Evolutionary conservation across 192 early-diverging fungal species (phyloP).

Genomic region (Backusella mclennaniae): DNA sequence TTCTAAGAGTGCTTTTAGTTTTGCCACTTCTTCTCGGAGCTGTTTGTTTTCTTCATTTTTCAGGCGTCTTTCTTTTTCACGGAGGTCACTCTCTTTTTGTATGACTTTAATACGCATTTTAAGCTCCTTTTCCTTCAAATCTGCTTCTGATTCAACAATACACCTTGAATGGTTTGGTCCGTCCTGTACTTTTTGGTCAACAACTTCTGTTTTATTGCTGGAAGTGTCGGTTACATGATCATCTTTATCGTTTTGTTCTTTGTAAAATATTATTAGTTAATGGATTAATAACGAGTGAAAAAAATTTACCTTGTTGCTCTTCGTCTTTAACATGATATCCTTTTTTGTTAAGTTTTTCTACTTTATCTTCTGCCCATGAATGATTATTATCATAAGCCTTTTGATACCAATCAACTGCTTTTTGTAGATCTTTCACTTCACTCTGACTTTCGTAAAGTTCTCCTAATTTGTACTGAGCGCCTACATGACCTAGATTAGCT

Average conservation of each 20-base stretch:
- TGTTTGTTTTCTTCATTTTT: background rate
- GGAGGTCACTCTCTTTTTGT: background rate
- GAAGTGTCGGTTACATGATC: background rate
- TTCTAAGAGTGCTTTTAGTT: no score
- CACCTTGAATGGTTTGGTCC: no score
- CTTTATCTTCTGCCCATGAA: background rate
- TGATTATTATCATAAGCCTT: background rate
- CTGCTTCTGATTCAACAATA: no score
- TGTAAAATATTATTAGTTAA: background rate
- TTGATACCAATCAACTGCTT: background rate
- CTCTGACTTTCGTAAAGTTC: background rate
- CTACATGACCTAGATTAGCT: background rate
- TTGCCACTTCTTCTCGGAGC: background rate
- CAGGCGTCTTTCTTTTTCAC: background rate
- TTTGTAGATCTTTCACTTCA: background rate
- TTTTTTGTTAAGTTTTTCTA: background rate
- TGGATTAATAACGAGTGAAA: no score
- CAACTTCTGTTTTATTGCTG: no score
- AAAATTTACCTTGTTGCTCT: background rate
- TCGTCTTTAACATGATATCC: background rate
- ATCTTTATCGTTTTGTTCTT: background rate
- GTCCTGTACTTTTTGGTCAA: no score
- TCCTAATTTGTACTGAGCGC: background rate
- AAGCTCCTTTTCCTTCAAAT: no score
- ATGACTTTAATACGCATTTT: background rate